phyloP scores from a whole-genome alignment of 805 yeast species.

The Cyberlindnera petersonii region DNA sequence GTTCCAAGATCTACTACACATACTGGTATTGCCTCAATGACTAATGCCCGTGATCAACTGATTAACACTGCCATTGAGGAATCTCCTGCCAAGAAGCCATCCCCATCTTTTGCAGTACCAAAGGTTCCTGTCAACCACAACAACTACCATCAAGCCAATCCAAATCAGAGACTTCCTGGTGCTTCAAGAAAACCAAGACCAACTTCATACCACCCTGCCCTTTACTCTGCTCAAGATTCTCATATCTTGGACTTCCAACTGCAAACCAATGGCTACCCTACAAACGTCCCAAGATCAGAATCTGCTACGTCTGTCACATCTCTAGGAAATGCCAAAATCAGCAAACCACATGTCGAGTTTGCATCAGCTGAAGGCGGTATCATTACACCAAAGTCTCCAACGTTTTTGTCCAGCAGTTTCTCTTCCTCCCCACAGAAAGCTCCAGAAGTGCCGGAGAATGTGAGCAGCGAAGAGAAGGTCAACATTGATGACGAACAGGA shows the following conservation, averaged over 20 bases:
- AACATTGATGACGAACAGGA: constrained; percentile 8
- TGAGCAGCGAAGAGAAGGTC: constrained; percentile 2
- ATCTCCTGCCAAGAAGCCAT: constrained; percentile 21
- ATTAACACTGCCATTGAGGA: constrained; percentile 23
- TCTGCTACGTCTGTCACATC: constrained; percentile 39
- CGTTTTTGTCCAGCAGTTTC: constrained; percentile 10
- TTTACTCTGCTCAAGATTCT: constrained; percentile 26
- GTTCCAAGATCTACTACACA: constrained; percentile 36
- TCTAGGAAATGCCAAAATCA: constrained; percentile 28
- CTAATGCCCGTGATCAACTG: constrained; percentile 10
- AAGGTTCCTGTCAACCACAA: constrained; percentile 22
- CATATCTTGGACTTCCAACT: constrained; percentile 9
- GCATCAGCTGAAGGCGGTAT: constrained; percentile 35
- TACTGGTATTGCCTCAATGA: constrained; percentile 25
- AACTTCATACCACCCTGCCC: constrained; percentile 76
- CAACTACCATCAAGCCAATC: constrained; percentile 17
- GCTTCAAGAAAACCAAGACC: constrained; percentile 70
- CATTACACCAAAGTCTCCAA: constrained; percentile 31
- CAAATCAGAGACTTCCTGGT: constrained; percentile 28
- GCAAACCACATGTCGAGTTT: constrained; percentile 34
- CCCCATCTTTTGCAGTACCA: constrained; percentile 21
- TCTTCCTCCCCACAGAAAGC: constrained; percentile 10
- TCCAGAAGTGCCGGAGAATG: constrained; percentile 4
- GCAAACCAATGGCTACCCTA: constrained; percentile 18
- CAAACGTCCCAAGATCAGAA: constrained; percentile 34